Evolutionary conservation across 805 yeast genomes (phyloP), one percentile per base, ranked within the genome.

Genomic region (Kluyveromyces dobzhanskii): DNA sequence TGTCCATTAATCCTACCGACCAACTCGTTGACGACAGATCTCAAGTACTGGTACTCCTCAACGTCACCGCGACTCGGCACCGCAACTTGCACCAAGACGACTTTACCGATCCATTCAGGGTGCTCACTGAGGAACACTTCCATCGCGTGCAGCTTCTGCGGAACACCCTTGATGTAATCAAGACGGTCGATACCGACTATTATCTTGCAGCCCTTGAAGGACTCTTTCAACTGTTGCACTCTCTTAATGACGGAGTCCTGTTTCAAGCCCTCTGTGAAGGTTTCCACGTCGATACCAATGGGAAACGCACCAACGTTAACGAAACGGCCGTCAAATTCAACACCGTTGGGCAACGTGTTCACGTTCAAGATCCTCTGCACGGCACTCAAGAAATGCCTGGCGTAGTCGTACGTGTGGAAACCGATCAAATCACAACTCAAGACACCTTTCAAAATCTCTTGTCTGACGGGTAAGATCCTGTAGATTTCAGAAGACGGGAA

Each of bases 41-140:
- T 74, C 48, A 92, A 66, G 48, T 85, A 80, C 57, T 92, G 97
- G 61, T 92, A 94, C 59, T 94, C 98, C 62, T 94, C 98, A 17
- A 92, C 98, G 52, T 90, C 98, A 31, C 95, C 97, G 51, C 98
- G 74, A 14, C 95, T 83, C 3, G 99, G 98, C 16, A 92, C 97
- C 0, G 98, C 98, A 26, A 92, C 90, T 62, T 92, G 99, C 7
- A 92, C 90, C 37, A 92, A 67, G 2, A 92, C 88, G 5, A 88
- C 97, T 61, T 92, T 92, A 9, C 98, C 98, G 26, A 88, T 85
- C 95, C 96, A 92, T 62, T 90, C 96, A 0, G 98, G 98, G 59
- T 92, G 94, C 51, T 85, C 94, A 32, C 78, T 78, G 35, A 92
- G 64, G 49, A 92, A 92, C 10, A 88, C 85, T 57, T 92, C 97